A percentile compares a stretch with the other conserved stretches of the same genome.
Conservation (phyloP, 2,329 filamentous ascomycete genomes). For the Alternaria incomplexa region DNA sequence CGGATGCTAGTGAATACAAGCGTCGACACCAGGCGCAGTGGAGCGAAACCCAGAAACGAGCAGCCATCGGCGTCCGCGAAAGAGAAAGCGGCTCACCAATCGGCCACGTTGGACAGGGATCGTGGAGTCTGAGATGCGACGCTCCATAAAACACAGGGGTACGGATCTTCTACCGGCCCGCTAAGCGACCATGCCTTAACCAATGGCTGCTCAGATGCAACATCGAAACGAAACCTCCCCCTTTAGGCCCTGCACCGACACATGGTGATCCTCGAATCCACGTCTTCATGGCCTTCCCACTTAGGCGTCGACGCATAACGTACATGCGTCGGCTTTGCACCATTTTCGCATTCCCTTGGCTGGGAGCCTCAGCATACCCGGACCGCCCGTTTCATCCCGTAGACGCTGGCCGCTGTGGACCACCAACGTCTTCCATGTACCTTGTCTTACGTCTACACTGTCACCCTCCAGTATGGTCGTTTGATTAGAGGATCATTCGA, state of each 20-base stretch:
- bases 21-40: constrained; percentile 24
- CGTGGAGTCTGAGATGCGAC: constrained; percentile 32
- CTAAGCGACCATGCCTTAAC: constrained; percentile 34
- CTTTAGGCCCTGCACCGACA: constrained; percentile 19
- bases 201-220: constrained; percentile 30
- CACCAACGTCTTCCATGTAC: constrained; percentile 22
- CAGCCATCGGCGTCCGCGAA: constrained; percentile 13
- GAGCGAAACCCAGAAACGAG: constrained; percentile 13
- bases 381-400: constrained; percentile 38
- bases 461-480: constrained; percentile 28
- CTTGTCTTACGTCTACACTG: constrained; percentile 34
- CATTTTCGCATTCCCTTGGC: constrained; percentile 35
- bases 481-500: constrained; percentile 41
- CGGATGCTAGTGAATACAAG: constrained; percentile 19
- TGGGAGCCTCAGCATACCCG: constrained; percentile 31
- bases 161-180: constrained; percentile 24
- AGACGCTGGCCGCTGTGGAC: constrained; percentile 39
- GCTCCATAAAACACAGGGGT: constrained; percentile 37
- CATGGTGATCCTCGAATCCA: constrained; percentile 19
- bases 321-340: constrained; percentile 32
- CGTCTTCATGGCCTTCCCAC: constrained; percentile 20
- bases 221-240: constrained; percentile 37
- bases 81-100: constrained; percentile 33
- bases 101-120: constrained; percentile 24
- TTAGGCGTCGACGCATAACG: constrained; percentile 31